These are phyloP conservation scores for Lachancea lanzarotensis DNA, from an alignment of 805 yeast genomes.

Conservation along the genomic window DNA sequence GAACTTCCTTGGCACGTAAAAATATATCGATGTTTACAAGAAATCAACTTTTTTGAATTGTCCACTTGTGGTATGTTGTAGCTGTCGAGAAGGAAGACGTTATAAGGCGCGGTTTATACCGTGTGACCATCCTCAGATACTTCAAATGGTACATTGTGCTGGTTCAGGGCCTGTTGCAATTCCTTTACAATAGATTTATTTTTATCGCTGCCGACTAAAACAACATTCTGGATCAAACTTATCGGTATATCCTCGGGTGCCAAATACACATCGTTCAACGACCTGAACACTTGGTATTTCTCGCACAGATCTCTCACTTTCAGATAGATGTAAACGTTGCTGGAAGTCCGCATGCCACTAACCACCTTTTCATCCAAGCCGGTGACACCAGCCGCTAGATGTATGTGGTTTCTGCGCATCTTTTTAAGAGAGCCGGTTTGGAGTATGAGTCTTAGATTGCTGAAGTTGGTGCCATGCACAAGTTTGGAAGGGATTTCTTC, in stretches of 20 bases:
- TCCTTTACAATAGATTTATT: neutral
- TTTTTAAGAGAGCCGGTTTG: constrained; percentile 49
- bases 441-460: constrained; percentile 44
- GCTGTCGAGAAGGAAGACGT: too few species aligned
- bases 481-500: constrained; percentile 45
- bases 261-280: constrained; percentile 71
- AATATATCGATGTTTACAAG: too few species aligned
- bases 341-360: constrained; percentile 65
- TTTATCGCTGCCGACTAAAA: constrained; percentile 7
- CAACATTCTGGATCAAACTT: constrained; percentile 20
- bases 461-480: constrained; percentile 72
- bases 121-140: too few species aligned
- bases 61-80: too few species aligned
- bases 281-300: constrained; percentile 43
- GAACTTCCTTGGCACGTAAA: too few species aligned
- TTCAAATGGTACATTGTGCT: neutral
- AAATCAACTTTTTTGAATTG: too few species aligned
- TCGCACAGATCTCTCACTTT: constrained; percentile 43
- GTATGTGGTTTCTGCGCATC: constrained; percentile 82
- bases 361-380: constrained; percentile 40
- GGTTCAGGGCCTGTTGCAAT: neutral
- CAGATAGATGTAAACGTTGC: constrained; percentile 54
- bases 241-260: constrained; percentile 47
- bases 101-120: too few species aligned
- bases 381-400: constrained; percentile 61